A percentile compares a stretch with the other conserved stretches of the same genome.
Conservation (phyloP, 768 basidiomycete species). For the Boletus sensibilis region DNA sequence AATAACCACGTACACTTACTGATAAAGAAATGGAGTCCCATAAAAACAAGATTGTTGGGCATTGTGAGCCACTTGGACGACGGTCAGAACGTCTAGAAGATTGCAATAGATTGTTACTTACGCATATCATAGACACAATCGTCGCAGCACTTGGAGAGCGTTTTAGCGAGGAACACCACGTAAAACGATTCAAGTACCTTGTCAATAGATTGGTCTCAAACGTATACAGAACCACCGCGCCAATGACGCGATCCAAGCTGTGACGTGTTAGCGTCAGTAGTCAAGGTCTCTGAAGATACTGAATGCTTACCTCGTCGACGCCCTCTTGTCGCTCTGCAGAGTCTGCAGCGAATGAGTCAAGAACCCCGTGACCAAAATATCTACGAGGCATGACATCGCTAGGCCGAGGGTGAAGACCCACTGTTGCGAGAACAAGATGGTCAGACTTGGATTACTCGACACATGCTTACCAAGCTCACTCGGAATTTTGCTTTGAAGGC, state of each 20-base stretch:
- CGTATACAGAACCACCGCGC: conserved; percentile 48
- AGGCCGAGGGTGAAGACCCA: conserved; percentile 54
- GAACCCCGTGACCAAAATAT: conserved; percentile 47
- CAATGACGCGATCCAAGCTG: conserved; percentile 49
- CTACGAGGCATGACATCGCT: conserved; percentile 47
- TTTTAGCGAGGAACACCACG: neutral
- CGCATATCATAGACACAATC: conserved; percentile 42
- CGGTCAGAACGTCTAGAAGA: neutral
- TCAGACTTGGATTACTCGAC: neutral
- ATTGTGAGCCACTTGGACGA: conserved; percentile 43
- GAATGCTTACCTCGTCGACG: conserved; percentile 35
- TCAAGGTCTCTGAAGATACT: neutral
- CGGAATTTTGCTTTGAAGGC: conserved; percentile 26
- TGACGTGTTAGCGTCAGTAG: neutral
- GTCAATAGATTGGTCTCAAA: conserved; percentile 55
- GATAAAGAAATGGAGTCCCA: conserved; percentile 54
- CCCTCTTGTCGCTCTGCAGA: conserved; percentile 40
- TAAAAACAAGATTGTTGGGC: conserved; percentile 48
- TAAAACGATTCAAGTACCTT: conserved; percentile 29
- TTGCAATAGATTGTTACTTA: conserved; percentile 21
- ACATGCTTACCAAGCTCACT: conserved; percentile 1
- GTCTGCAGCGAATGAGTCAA: conserved; percentile 43
- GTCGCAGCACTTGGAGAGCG: conserved; percentile 36
- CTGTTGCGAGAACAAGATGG: conserved; percentile 25
- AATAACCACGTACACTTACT: conserved; percentile 41